phyloP scores from a whole-genome alignment of 2,329 filamentous ascomycete species.

The Emmonsia crescens region DNA sequence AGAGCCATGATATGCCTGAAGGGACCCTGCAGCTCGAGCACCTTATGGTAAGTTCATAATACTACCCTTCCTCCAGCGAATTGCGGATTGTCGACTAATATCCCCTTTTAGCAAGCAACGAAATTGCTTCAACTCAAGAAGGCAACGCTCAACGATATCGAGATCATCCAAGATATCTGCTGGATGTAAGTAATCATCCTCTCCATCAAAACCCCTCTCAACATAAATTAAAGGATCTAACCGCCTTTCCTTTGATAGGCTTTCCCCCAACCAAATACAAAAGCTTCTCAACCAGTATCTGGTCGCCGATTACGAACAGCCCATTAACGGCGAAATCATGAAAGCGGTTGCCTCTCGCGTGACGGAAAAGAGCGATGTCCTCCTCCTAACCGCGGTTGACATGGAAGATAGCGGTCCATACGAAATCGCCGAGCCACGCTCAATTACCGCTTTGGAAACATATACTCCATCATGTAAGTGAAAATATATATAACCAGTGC shows the following conservation, averaged over 20 bases:
- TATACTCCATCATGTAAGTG: constrained; percentile 91
- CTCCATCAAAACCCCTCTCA: not conserved
- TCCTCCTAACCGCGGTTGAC: constrained; percentile 86
- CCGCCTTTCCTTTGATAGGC: constrained; percentile 41
- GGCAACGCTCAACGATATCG: constrained; percentile 95
- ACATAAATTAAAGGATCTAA: not conserved
- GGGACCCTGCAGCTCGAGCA: constrained; percentile 95
- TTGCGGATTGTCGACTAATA: constrained; percentile 9
- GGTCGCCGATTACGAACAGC: constrained; percentile 97
- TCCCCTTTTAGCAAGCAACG: constrained; percentile 64
- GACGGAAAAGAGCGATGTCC: constrained; percentile 94
- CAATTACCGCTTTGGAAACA: constrained; percentile 92
- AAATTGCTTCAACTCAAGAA: constrained; percentile 98
- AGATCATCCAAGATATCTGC: constrained; percentile 99
- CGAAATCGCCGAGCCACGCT: constrained; percentile 92
- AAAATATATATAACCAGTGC: constrained; percentile 4
- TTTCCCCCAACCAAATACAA: constrained; percentile 97
- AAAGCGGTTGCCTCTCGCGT: constrained; percentile 95
- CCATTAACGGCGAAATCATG: constrained; percentile 99
- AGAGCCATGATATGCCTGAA: constrained; percentile 99
- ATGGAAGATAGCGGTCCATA: constrained; percentile 99
- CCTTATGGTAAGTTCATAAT: constrained; percentile 60
- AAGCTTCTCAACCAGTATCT: constrained; percentile 98
- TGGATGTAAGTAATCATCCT: constrained; percentile 68
- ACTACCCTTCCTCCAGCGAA: not conserved